A percentile compares a stretch with the other conserved stretches of the same genome.
These are phyloP conservation scores for Metschnikowia bowlesiae DNA, from an alignment of 805 yeast genomes.

Conservation along the genomic window DNA sequence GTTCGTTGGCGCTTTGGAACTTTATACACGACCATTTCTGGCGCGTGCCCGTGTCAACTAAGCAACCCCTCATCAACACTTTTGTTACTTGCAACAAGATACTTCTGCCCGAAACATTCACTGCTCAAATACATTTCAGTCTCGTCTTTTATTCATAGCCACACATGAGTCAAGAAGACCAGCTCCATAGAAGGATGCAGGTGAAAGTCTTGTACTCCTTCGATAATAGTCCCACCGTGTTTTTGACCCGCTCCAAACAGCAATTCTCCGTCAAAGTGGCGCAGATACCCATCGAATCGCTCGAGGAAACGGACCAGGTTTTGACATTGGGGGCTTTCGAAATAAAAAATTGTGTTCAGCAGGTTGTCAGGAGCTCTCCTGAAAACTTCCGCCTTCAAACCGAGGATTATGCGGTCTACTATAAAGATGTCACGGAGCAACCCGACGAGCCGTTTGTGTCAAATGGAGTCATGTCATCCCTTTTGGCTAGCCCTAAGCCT, in stretches of 20 bases:
- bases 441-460: constrained; percentile 47
- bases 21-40: neutral
- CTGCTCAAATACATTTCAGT: neutral
- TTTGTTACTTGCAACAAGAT: neutral
- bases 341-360: constrained; percentile 34
- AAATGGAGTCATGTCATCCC: constrained; percentile 34
- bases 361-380: constrained; percentile 36
- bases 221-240: constrained; percentile 40
- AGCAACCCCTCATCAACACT: neutral
- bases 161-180: constrained; percentile 20
- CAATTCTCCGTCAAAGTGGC: constrained; percentile 36
- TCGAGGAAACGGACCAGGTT: constrained; percentile 22
- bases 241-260: constrained; percentile 35
- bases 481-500: constrained; percentile 23
- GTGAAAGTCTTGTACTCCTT: constrained; percentile 43
- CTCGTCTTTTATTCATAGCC: neutral
- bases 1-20: neutral
- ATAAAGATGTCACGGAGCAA: constrained; percentile 44
- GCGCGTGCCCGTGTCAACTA: constrained; percentile 2
- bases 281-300: constrained; percentile 27
- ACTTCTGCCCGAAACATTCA: neutral
- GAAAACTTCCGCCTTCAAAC: constrained; percentile 37
- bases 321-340: constrained; percentile 42
- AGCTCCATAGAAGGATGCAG: constrained; percentile 38
- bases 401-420: constrained; percentile 43